Percentiles rank a stretch among this genome's conserved stretches.
These are phyloP conservation scores for Pachyrhizus erosus DNA, from an alignment of 306 rosid species.

Conservation along the genomic window DNA sequence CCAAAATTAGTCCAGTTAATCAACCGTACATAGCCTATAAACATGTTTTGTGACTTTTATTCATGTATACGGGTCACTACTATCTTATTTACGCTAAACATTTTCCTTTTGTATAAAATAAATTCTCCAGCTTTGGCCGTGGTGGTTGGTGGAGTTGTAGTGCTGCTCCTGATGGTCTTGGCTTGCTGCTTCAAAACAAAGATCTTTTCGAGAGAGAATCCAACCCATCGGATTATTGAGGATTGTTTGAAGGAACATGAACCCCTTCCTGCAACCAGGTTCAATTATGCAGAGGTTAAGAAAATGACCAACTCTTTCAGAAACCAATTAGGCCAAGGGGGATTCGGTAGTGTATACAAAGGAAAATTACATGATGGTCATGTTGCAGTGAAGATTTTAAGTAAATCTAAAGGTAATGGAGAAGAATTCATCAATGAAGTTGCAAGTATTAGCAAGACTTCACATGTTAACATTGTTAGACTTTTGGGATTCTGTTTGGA, in stretches of 20 bases:
- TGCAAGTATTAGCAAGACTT: no score
- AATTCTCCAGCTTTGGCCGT: not conserved
- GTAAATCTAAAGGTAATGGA: constrained; percentile 28
- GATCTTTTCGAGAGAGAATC: not conserved
- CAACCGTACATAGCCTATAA: not conserved
- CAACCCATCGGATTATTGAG: constrained; percentile 13
- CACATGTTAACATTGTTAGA: no score
- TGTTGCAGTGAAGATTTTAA: constrained; percentile 54
- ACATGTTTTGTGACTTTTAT: not conserved
- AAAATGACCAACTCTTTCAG: no score
- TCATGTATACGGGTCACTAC: not conserved
- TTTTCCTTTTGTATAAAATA: not conserved
- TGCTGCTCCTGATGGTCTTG: constrained; percentile 21
- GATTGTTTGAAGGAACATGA: constrained; percentile 11
- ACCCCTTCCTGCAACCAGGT: no score
- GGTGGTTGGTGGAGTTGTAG: constrained; percentile 16
- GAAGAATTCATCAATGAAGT: no score
- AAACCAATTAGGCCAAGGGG: constrained; percentile 57
- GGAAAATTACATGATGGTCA: constrained; percentile 24
- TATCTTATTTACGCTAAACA: not conserved
- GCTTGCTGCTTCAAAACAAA: constrained; percentile 3
- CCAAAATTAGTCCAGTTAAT: not conserved
- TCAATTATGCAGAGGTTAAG: constrained; percentile 37
- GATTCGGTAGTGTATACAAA: constrained; percentile 39
- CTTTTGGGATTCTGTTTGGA: no score